Base-by-base conservation (phyloP, 2,329 filamentous ascomycete genomes). In the Ophiostoma pallidulum region DNA sequence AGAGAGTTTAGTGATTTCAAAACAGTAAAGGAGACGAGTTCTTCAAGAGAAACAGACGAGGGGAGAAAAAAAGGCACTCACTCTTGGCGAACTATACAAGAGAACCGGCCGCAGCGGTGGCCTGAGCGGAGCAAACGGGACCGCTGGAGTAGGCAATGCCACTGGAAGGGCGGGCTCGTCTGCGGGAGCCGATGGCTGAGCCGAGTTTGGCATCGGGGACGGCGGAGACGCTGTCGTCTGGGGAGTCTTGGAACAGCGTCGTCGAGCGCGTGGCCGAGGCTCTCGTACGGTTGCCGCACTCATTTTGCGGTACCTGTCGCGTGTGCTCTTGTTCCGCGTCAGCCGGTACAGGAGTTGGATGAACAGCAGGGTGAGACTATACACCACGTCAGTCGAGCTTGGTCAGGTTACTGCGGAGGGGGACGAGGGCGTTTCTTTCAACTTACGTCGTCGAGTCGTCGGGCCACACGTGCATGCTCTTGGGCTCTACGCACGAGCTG, bases 301-400 rank as follows among this genome's bases (percentile, higher is more conserved):
- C 13, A 4, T 20, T 18, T 44, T 38, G 37, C 41, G 41, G 35
- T 48, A 33, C 10, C 49, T 24, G 4, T 48, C 28, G 29, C 49
- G 49, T 2, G 46, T 14, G 13, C 28, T 38, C 18, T 39, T 38
- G 36, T 41, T 53, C 4, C 53, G 49, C 12, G 29, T 37, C 28
- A 55, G 24, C 4, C 29, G 41, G 51, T 54, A 55, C 4, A 55
- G 39, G 12, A 55, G 48, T 43, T 54, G 47, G 14, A 51, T 44
- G 26, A 55, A 52, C 6, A 48, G 13, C 7, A 55, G 46, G 2
- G 38, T 41, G 29, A 54, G 45, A 4, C 44, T 47, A 28, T 10
- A 28, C 24, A 28, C 24, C 24, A 28, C 5, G 24, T 28, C 10
- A 28, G 24, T 28, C 10, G n/a, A n/a, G n/a, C n/a, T n/a, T n/a